Evolutionary conservation across 2,329 filamentous ascomycete genomes (phyloP).

Genomic region (Aspergillus ochraceoroseus): DNA sequence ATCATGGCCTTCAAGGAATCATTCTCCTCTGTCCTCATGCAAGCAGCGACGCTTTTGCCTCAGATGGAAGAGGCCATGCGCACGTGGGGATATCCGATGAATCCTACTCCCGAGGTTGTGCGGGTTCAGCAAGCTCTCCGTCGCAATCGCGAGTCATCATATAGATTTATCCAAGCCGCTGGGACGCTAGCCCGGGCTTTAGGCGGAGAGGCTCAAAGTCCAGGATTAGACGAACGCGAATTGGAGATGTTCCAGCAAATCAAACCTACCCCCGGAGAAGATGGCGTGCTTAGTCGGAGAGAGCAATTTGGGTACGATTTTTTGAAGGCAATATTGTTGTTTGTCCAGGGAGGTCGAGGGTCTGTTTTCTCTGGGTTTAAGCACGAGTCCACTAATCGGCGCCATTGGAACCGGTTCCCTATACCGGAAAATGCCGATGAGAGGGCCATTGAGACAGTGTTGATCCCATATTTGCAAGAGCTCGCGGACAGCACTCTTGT

Average conservation of each 20-base stretch:
- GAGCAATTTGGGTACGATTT: slow-evolving; percentile 62
- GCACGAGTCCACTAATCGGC: slow-evolving; percentile 39
- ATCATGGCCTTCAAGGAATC: slow-evolving; percentile 33
- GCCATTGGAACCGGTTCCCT: slow-evolving; percentile 47
- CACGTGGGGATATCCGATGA: slow-evolving; percentile 56
- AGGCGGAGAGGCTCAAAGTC: slow-evolving; percentile 50
- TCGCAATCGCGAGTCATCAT: slow-evolving; percentile 51
- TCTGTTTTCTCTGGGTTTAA: slow-evolving; percentile 56
- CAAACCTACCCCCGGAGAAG: slow-evolving; percentile 44
- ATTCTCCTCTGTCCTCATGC: slow-evolving; percentile 42
- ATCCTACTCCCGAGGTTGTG: slow-evolving; percentile 52
- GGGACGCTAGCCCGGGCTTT: slow-evolving; percentile 55
- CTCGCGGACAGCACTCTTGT: slow-evolving; percentile 50
- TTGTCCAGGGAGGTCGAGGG: slow-evolving; percentile 56
- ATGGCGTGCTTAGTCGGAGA: slow-evolving; percentile 35
- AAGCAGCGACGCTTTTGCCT: slow-evolving; percentile 47
- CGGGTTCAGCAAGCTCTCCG: slow-evolving; percentile 53
- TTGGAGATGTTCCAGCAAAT: slow-evolving; percentile 49
- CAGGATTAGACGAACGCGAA: slow-evolving; percentile 36
- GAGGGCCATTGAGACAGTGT: slow-evolving; percentile 51
- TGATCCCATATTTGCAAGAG: slow-evolving; percentile 57
- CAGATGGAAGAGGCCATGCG: slow-evolving; percentile 55
- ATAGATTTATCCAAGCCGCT: slow-evolving; percentile 59
- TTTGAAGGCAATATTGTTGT: slow-evolving; percentile 58
- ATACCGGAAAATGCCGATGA: slow-evolving; percentile 49